A percentile compares a stretch with the other conserved stretches of the same genome.
Evolutionary conservation across 1,139 yeast species (phyloP).

Genomic region (Hyphopichia burtonii): DNA sequence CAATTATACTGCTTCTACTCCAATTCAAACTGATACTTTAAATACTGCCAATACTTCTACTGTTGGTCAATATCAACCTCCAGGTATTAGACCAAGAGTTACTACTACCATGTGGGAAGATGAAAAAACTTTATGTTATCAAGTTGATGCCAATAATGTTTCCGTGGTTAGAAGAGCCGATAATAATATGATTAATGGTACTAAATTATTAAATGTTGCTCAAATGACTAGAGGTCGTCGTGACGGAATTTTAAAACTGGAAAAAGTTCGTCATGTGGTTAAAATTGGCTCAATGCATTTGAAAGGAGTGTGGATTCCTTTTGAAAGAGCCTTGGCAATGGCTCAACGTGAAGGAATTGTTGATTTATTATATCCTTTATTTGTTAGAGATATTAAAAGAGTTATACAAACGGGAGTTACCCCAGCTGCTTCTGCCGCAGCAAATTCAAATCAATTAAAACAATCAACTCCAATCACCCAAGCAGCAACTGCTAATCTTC

Average conservation of each 20-base stretch:
- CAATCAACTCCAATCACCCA: constrained; percentile 9
- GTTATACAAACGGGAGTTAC: constrained; percentile 58
- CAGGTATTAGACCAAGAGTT: constrained; percentile 73
- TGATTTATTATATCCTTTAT: constrained; percentile 81
- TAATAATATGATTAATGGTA: constrained; percentile 94
- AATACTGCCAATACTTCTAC: constrained; percentile 28
- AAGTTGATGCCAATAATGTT: constrained; percentile 90
- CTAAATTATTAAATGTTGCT: constrained; percentile 63
- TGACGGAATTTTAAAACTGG: constrained; percentile 71
- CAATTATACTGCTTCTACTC: constrained; percentile 8
- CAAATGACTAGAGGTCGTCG: constrained; percentile 59
- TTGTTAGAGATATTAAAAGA: constrained; percentile 80
- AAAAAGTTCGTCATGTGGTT: constrained; percentile 86
- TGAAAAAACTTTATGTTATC: constrained; percentile 90
- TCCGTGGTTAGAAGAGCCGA: constrained; percentile 89
- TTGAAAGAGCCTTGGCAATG: constrained; percentile 87
- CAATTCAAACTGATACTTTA: constrained; percentile 20
- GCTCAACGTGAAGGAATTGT: constrained; percentile 89
- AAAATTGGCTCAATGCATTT: constrained; percentile 96
- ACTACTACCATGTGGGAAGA: constrained; percentile 98
- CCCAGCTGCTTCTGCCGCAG: constrained; percentile 22
- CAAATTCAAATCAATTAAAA: constrained; percentile 4
- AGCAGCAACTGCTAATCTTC: constrained; percentile 7
- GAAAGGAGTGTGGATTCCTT: constrained; percentile 98
- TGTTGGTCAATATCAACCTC: constrained; percentile 51